A percentile compares a stretch with the other conserved stretches of the same genome.
These are phyloP conservation scores for Hericium rajendrae DNA, from an alignment of 768 basidiomycete species.

Conservation along the genomic window DNA sequence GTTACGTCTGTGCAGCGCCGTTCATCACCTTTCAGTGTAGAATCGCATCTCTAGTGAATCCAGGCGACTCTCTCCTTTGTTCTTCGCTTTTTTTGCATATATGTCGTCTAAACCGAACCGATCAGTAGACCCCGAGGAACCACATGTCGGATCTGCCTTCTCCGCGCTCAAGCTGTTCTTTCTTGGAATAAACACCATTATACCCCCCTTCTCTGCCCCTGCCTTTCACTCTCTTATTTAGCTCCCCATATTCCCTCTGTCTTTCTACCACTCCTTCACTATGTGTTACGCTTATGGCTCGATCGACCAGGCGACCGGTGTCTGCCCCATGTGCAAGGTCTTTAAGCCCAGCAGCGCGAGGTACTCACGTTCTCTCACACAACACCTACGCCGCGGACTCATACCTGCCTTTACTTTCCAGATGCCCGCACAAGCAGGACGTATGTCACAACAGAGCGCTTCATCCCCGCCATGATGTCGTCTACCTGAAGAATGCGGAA, in stretches of 20 bases:
- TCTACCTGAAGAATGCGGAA: slow-evolving; percentile 82
- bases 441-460: slow-evolving; percentile 64
- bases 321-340: slow-evolving; percentile 82
- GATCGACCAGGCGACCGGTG: slow-evolving; percentile 52
- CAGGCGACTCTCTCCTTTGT: slow-evolving; percentile 10
- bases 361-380: slow-evolving; percentile 24
- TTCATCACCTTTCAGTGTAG: neutral
- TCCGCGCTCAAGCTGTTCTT: slow-evolving; percentile 18
- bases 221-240: slow-evolving; percentile 15
- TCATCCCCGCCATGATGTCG: slow-evolving; percentile 71
- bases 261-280: slow-evolving; percentile 18
- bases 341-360: slow-evolving; percentile 52
- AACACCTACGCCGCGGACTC: slow-evolving; percentile 4
- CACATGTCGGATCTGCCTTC: slow-evolving; percentile 28
- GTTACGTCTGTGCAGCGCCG: slow-evolving; percentile 2
- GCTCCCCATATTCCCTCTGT: slow-evolving; percentile 3
- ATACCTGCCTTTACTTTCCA: slow-evolving; percentile 25
- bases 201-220: slow-evolving; percentile 25
- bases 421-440: slow-evolving; percentile 70
- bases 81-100: slow-evolving; percentile 17
- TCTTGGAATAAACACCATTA: slow-evolving; percentile 31
- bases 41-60: slow-evolving; percentile 1
- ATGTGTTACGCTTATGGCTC: slow-evolving; percentile 75
- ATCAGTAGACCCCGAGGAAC: slow-evolving; percentile 31
- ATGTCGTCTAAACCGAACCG: slow-evolving; percentile 28